These are phyloP conservation scores for Talaromyces adpressus DNA, from an alignment of 495 filamentous ascomycete species.

Conservation along the genomic window DNA sequence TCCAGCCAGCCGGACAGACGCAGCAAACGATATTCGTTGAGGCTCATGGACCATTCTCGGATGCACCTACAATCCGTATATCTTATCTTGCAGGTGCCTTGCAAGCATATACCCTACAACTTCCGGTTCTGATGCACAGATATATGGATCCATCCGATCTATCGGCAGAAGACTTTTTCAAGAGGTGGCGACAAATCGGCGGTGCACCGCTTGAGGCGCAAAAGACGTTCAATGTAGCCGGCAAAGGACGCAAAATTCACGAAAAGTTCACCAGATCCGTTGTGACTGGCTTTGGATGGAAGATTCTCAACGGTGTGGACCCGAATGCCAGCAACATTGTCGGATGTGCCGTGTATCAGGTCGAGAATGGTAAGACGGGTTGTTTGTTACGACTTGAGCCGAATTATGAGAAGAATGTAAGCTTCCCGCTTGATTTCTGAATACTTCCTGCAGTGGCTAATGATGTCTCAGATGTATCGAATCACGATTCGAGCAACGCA, in stretches of 20 bases:
- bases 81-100: conserved; percentile 90
- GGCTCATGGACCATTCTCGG: conserved; percentile 70
- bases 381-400: conserved; percentile 92
- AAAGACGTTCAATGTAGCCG: conserved; percentile 62
- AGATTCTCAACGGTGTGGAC: conserved; percentile 76
- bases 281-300: conserved; percentile 82
- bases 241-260: conserved; percentile 43
- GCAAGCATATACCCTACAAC: conserved; percentile 84
- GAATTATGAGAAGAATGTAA: conserved; percentile 82
- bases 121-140: conserved; percentile 85
- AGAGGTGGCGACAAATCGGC: conserved; percentile 97
- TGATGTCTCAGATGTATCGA: conserved; percentile 70
- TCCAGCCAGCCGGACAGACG: conserved; percentile 68
- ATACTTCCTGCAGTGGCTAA: too few relatives aligned
- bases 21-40: conserved; percentile 95
- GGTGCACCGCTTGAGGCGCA: conserved; percentile 81
- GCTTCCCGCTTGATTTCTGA: too few relatives aligned
- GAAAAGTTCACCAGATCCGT: conserved; percentile 54
- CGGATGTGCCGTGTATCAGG: conserved; percentile 86
- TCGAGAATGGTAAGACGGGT: conserved; percentile 80
- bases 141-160: conserved; percentile 91
- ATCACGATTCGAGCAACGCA: conserved; percentile 93
- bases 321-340: conserved; percentile 89
- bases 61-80: conserved; percentile 85
- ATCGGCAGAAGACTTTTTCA: conserved; percentile 90